Base-by-base conservation (phyloP, 805 yeast species). In the Blastobotrys peoriensis region DNA sequence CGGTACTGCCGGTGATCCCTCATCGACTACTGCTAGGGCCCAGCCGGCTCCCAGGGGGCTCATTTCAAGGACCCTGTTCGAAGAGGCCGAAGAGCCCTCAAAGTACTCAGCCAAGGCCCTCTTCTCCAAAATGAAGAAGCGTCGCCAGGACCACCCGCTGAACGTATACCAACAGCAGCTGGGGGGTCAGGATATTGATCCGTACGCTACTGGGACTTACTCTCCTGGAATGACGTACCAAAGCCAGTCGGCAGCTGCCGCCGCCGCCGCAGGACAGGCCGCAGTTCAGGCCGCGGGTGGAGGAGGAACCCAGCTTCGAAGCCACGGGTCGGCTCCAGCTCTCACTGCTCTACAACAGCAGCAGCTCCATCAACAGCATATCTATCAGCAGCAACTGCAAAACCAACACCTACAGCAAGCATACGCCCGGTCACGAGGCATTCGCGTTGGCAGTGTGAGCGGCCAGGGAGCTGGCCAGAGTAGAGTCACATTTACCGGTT, bases 101-200 rank as follows among this genome's bases (percentile, higher is more conserved):
- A 41, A 41, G 38, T 47, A 35, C 40, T 44, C 48, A n/a, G 48
- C 48, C n/a, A 47, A 47, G 45, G 48, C 44, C 5, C 43, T 47
- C 3, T 25, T 47, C 16, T 10, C 27, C 4, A 34, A 38, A 18
- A 21, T 19, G 36, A 44, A 44, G 19, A 37, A 16, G 5, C 20
- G 16, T 13, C 23, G 23, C 5, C 42, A 39, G 36, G 38, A 36
- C 20, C 38, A 36, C 13, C 20, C 23, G 5, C 8, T 15, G 5
- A 16, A 39, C 18, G 35, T 20, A 5, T 17, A 19, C 10, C 16
- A 28, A 13, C 36, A 19, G 38, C 21, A n/a, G 8, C 9, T 41
- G 21, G 16, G 33, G 9, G 23, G 23, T 21, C 41, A 38, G 16
- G 41, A 38, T 18, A 10, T 18, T 18, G 37, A 34, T 13, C 37